Conservation (phyloP, 2,329 filamentous ascomycete species). For the Apiospora rasikravindrae region DNA sequence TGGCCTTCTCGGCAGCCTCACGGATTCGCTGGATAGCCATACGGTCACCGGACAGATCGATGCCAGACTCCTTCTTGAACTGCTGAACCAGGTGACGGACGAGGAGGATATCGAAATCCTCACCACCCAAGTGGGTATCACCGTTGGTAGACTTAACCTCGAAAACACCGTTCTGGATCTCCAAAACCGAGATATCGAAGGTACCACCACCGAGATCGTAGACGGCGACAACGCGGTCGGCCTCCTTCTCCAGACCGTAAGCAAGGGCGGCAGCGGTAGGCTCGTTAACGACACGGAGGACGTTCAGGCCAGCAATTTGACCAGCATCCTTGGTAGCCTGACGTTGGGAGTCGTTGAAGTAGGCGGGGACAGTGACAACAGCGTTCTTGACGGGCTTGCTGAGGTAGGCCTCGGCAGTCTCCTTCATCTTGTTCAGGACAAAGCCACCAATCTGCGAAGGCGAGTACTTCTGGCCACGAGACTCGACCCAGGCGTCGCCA, state of each 20-base stretch:
- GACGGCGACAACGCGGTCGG: slow-evolving; percentile 87
- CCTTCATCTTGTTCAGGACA: slow-evolving; percentile 98
- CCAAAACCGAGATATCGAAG: slow-evolving; percentile 97
- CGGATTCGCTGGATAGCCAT: slow-evolving; percentile 99
- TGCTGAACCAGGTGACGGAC: slow-evolving; percentile 92
- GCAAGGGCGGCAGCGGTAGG: slow-evolving; percentile 94
- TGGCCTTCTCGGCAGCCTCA: slow-evolving; percentile 98
- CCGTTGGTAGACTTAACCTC: slow-evolving; percentile 99
- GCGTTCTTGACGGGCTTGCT: slow-evolving; percentile 92
- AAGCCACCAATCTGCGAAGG: slow-evolving; percentile 98
- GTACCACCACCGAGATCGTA: slow-evolving; percentile 99
- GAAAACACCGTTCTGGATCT: slow-evolving; percentile 97
- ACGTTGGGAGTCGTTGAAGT: slow-evolving; percentile 98
- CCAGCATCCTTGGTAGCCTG: slow-evolving; percentile 98
- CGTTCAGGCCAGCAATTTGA: slow-evolving; percentile 94
- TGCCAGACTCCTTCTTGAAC: slow-evolving; percentile 94
- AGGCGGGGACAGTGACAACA: slow-evolving; percentile 94
- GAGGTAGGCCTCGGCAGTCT: slow-evolving; percentile 93
- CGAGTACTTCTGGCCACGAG: slow-evolving; percentile 93
- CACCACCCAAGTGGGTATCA: slow-evolving; percentile 97
- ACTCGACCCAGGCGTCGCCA: slow-evolving; percentile 94
- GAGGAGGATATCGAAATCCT: slow-evolving; percentile 95
- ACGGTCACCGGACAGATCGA: slow-evolving; percentile 89
- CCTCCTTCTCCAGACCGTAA: slow-evolving; percentile 95
- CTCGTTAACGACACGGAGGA: slow-evolving; percentile 97